Base-by-base conservation (phyloP, 1,284 basidiomycete species). In the Apiotrichum laibachii region DNA sequence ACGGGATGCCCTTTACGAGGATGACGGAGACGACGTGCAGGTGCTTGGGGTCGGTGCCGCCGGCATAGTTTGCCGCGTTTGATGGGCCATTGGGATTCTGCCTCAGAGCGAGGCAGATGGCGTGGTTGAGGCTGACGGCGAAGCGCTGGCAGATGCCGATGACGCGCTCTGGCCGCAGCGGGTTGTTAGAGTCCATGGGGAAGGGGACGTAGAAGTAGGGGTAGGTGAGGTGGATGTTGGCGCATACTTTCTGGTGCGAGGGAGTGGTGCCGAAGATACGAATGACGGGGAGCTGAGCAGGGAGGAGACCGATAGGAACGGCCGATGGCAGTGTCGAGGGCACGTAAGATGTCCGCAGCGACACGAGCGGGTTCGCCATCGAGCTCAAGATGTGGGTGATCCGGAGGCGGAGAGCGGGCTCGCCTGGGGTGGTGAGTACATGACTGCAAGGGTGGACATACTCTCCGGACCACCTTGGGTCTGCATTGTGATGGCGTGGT, bases 1-100 rank as follows among this genome's bases (percentile, higher is more conserved):
- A 97, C 66, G 90, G 88, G 22, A 90, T 81, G n/a, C 92, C 95
- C 79, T 98, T 98, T 68, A 94, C 90, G 40, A 95, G 83, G 53
- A 92, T 79, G 50, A 97, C 85, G 10, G 85, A 72, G 81, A 59
- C 86, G 84, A 75, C 75, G 55, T 78, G 76, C n/a, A 79, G 64
- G 54, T 77, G 77, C 39, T 66, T 68, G 11, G 76, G 73, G 59
- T 77, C 76, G 1, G 73, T 68, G 12, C 71, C 70, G 11, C 76
- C 72, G 11, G 67, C 72, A 44, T 60, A 67, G 50, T 68, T 69
- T 21, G 59, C 55, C 10, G 63, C 54, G 49, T 66, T 66, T 9
- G 55, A 50, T 7, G 58, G 50, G 0, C 65, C 69, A 0, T 66
- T 71, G 2, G 73, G 71, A 49, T 76, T 74, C 62, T 78, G 76